Conservation (phyloP, 169 alveolate genomes). For the Miamiensis avidus region DNA sequence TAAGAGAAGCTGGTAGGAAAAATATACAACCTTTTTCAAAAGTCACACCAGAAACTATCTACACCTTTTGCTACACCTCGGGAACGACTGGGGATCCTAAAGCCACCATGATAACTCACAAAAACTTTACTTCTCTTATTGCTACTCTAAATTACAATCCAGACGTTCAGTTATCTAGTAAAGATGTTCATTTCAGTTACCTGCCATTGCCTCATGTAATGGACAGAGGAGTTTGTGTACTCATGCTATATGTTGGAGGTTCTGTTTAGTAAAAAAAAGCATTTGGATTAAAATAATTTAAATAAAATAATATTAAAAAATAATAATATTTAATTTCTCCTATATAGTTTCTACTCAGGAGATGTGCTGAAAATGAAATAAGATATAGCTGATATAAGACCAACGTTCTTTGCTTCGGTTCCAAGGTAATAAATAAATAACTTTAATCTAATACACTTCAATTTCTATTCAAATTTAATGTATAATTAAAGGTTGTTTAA, state of each 20-base stretch:
- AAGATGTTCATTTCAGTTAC: conserved; percentile 34
- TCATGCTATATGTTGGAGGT: conserved; percentile 35
- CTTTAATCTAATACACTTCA: no score
- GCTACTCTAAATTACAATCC: conserved; percentile 21
- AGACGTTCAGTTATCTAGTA: conserved; percentile 21
- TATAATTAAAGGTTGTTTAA: conserved; percentile 56
- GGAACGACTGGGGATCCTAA: conserved; percentile 99
- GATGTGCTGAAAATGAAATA: conserved; percentile 34
- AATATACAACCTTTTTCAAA: conserved; percentile 21
- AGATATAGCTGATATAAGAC: conserved; percentile 40
- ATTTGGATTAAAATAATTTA: neutral
- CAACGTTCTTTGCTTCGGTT: conserved; percentile 50
- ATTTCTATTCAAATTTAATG: no score
- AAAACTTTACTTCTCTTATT: conserved; percentile 70
- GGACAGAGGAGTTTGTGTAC: conserved; percentile 43
- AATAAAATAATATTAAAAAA: no score
- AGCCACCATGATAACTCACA: conserved; percentile 95
- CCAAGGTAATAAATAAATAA: conserved; percentile 27
- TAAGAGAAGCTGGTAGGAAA: conserved; percentile 34
- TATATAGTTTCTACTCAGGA: conserved; percentile 29
- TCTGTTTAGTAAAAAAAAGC: conserved; percentile 21
- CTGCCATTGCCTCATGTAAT: conserved; percentile 71
- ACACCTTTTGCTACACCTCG: conserved; percentile 94
- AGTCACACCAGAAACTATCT: conserved; percentile 66
- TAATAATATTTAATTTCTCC: no score